Evolutionary conservation across 148 eudicot genomes (phyloP).

Genomic region (Oxyria digyna): DNA sequence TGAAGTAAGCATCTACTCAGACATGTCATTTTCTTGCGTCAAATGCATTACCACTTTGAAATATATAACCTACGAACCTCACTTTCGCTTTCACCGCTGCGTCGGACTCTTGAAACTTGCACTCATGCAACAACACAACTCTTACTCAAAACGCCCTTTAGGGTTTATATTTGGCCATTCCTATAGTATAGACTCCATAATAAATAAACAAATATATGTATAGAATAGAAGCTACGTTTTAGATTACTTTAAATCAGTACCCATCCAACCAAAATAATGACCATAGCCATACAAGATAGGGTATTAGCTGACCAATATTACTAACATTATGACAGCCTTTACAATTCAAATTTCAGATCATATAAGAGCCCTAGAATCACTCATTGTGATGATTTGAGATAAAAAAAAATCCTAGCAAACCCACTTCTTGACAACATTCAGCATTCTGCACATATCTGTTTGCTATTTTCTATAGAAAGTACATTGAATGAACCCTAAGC

Average conservation of each 20-base stretch:
- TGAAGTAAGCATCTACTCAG: not conserved
- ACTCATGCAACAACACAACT: not conserved
- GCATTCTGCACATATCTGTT: not conserved
- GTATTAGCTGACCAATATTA: too few species aligned
- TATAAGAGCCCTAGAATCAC: too few species aligned
- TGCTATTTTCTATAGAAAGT: not conserved
- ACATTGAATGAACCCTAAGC: not conserved
- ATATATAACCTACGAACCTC: not conserved
- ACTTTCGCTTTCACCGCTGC: not conserved
- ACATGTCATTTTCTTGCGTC: not conserved
- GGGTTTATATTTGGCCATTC: not conserved
- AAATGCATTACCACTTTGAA: not conserved
- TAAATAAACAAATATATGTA: too few species aligned
- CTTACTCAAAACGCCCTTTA: not conserved
- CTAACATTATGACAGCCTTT: too few species aligned
- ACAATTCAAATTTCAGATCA: too few species aligned
- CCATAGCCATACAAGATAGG: too few species aligned
- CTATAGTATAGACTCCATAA: not conserved
- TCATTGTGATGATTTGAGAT: too few species aligned
- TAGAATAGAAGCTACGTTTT: too few species aligned
- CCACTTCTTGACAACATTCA: too few species aligned
- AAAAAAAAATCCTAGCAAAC: too few species aligned
- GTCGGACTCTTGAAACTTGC: not conserved
- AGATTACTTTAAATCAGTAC: too few species aligned
- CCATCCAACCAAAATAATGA: too few species aligned